Percentiles rank a stretch among this genome's conserved stretches.
Evolutionary conservation across 1,284 basidiomycete species (phyloP).

Genomic region (Puccinia horiana): DNA sequence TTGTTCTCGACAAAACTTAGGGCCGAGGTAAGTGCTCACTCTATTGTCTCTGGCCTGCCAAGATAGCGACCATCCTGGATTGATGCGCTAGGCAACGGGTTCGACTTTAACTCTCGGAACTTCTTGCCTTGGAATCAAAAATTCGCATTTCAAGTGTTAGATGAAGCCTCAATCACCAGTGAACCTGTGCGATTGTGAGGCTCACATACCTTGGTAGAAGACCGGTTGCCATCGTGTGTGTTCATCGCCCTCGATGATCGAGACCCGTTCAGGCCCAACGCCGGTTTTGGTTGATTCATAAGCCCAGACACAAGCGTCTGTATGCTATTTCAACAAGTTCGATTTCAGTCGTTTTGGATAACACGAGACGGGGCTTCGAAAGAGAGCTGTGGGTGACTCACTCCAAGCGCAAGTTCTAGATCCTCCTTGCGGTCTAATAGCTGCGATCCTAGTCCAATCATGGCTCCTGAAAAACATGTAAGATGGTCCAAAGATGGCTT

Average conservation of each 20-base stretch:
- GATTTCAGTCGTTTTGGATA: no score
- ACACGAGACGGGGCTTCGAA: no score
- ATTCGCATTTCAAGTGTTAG: no score
- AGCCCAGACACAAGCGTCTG: constrained; percentile 63
- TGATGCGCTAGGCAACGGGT: constrained; percentile 55
- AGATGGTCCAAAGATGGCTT: constrained; percentile 58
- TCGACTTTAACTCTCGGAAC: neutral
- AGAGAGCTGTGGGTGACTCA: constrained; percentile 14
- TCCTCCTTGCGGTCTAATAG: constrained; percentile 61
- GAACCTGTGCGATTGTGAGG: no score
- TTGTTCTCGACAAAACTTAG: neutral
- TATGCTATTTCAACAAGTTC: constrained; percentile 52
- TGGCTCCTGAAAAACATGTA: constrained; percentile 64
- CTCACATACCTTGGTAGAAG: constrained; percentile 8
- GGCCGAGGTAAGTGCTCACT: constrained; percentile 55
- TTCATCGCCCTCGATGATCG: constrained; percentile 51
- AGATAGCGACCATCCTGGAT: constrained; percentile 56
- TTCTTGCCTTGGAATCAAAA: constrained; percentile 23
- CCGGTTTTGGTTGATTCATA: constrained; percentile 58
- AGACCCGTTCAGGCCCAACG: constrained; percentile 56
- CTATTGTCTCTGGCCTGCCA: constrained; percentile 65
- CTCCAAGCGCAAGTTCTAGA: constrained; percentile 55
- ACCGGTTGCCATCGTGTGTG: constrained; percentile 34
- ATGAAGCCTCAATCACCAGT: no score
- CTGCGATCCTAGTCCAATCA: constrained; percentile 63